Percentiles rank a stretch among this genome's conserved stretches.
phyloP scores from a whole-genome alignment of 768 basidiomycete genomes.

The Mrakia hoshinonis region DNA sequence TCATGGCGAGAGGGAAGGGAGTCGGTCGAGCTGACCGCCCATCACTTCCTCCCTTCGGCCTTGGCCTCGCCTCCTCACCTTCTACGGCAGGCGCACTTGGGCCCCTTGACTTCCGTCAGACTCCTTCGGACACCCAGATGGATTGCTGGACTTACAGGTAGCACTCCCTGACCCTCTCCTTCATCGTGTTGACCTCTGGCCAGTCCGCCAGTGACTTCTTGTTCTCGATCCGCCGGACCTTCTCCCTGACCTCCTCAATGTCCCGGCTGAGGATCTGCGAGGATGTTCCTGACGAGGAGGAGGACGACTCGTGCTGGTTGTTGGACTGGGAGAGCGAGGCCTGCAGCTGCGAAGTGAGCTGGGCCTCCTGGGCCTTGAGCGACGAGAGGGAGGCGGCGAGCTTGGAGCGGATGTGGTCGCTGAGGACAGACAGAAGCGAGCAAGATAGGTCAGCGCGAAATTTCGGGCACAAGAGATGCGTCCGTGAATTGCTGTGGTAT shows the following conservation, averaged over 20 bases:
- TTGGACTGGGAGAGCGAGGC: conserved; percentile 27
- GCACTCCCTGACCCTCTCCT: conserved; percentile 38
- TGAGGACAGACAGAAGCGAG: conserved; percentile 31
- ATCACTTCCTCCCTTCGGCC: background rate
- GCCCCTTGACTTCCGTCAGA: no score
- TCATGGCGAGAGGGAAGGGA: background rate
- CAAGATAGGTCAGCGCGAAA: no score
- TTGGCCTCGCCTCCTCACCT: background rate
- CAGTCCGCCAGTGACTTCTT: conserved; percentile 34
- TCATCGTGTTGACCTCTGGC: conserved; percentile 35
- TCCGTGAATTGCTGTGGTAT: no score
- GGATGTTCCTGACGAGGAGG: conserved; percentile 34
- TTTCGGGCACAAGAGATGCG: no score
- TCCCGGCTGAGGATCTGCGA: conserved; percentile 38
- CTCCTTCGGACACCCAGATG: no score
- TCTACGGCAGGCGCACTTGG: no score
- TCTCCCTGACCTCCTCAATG: conserved; percentile 41
- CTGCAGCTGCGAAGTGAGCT: conserved; percentile 33
- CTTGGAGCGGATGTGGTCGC: conserved; percentile 38
- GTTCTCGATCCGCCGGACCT: conserved; percentile 37
- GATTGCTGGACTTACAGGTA: conserved; percentile 40
- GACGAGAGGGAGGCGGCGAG: conserved; percentile 38
- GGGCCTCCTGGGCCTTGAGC: conserved; percentile 42
- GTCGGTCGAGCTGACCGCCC: no score
- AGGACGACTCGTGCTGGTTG: conserved; percentile 17